phyloP scores from a whole-genome alignment of 768 basidiomycete species.

The Xerocomellus intermedius region DNA sequence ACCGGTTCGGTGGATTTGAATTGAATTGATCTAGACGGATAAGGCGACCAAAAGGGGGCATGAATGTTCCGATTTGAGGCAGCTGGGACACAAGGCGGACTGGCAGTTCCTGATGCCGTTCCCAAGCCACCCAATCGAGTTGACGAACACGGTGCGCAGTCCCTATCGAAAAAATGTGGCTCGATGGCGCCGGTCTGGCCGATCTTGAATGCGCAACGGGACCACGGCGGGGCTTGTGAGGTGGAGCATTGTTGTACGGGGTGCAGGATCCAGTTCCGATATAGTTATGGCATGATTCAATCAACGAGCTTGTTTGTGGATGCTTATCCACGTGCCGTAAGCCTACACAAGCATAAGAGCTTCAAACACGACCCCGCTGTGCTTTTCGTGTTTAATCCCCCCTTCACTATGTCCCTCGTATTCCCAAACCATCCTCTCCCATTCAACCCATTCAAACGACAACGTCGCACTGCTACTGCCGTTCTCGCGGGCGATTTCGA shows the following conservation, averaged over 20 bases:
- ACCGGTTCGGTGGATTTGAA: slow-evolving; percentile 13
- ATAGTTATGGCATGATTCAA: slow-evolving; percentile 25
- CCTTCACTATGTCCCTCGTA: slow-evolving; percentile 24
- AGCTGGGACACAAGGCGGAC: slow-evolving; percentile 29
- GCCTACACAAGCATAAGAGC: slow-evolving; percentile 34
- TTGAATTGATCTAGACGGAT: slow-evolving; percentile 26
- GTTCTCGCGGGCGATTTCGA: slow-evolving; percentile 79
- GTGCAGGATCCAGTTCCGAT: slow-evolving; percentile 22
- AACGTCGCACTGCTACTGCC: slow-evolving; percentile 65
- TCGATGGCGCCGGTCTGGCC: not conserved
- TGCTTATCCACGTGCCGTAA: slow-evolving; percentile 39
- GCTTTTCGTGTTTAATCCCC: slow-evolving; percentile 21
- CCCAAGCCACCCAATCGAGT: slow-evolving; percentile 20
- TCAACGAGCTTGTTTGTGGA: slow-evolving; percentile 36
- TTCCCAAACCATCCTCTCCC: slow-evolving; percentile 9
- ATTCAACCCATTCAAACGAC: slow-evolving; percentile 33
- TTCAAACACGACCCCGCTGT: slow-evolving; percentile 35
- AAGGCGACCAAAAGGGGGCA: slow-evolving; percentile 15
- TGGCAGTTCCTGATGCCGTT: slow-evolving; percentile 30
- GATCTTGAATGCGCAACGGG: not conserved
- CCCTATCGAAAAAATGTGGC: not conserved
- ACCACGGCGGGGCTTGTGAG: not conserved
- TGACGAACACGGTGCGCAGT: slow-evolving; percentile 1
- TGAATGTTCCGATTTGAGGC: slow-evolving; percentile 16
- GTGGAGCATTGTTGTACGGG: not conserved